These are phyloP conservation scores for Novymonas esmeraldas DNA, from an alignment of 208 protist genomes.

Conservation along the genomic window DNA sequence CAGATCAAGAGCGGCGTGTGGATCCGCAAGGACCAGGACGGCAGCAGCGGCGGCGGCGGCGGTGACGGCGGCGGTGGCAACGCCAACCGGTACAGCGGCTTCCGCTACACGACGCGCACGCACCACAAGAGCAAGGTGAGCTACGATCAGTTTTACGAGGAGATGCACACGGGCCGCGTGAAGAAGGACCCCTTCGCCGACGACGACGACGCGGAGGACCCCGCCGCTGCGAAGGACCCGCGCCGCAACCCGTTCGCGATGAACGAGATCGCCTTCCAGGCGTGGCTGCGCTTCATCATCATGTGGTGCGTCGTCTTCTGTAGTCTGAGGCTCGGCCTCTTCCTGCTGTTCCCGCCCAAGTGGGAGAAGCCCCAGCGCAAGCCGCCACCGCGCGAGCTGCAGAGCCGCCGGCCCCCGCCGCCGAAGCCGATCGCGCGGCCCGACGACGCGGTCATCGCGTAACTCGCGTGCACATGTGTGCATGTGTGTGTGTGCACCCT, in stretches of 20 bases:
- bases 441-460: slow-evolving; percentile 38
- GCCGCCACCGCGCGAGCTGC: slow-evolving; percentile 61
- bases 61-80: slow-evolving; percentile 42
- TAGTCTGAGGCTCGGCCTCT: slow-evolving; percentile 64
- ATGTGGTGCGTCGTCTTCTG: slow-evolving; percentile 84
- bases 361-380: slow-evolving; percentile 73
- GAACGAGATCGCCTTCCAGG: slow-evolving; percentile 84
- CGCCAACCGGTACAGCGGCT: slow-evolving; percentile 83
- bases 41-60: slow-evolving; percentile 39
- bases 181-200: slow-evolving; percentile 81
- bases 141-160: slow-evolving; percentile 90
- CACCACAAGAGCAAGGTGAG: slow-evolving; percentile 81
- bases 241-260: slow-evolving; percentile 79
- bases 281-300: slow-evolving; percentile 89
- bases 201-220: slow-evolving; percentile 62
- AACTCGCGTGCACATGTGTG: not conserved
- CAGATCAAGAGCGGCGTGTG: slow-evolving; percentile 88
- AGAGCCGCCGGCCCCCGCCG: slow-evolving; percentile 36
- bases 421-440: slow-evolving; percentile 65
- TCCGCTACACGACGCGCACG: slow-evolving; percentile 88
- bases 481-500: not conserved
- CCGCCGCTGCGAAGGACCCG: slow-evolving; percentile 46
- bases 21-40: slow-evolving; percentile 62
- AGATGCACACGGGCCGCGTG: slow-evolving; percentile 91
- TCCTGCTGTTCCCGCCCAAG: slow-evolving; percentile 84